These are phyloP conservation scores for Naegleria lovaniensis DNA, from an alignment of 208 protist species.

Conservation along the genomic window DNA sequence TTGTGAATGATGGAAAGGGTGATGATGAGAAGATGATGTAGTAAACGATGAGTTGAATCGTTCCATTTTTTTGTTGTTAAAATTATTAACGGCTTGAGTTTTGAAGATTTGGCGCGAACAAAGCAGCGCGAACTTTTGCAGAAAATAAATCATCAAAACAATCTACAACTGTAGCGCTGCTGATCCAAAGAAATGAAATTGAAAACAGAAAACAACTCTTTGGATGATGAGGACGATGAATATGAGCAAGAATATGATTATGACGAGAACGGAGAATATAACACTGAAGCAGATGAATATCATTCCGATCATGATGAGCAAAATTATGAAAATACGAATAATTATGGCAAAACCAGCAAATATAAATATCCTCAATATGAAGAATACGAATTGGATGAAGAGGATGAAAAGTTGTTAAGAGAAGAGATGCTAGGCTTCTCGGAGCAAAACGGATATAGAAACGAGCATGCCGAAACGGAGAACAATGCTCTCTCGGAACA, in stretches of 20 bases:
- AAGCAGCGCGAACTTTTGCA: too few relatives aligned
- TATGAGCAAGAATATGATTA: not conserved
- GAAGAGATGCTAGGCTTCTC: not conserved
- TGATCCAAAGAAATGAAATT: too few relatives aligned
- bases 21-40: too few relatives aligned
- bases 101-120: too few relatives aligned
- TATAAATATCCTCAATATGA: not conserved
- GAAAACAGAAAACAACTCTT: too few relatives aligned
- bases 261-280: not conserved
- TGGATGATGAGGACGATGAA: not conserved
- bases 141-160: too few relatives aligned
- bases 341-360: not conserved
- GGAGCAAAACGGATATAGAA: not conserved
- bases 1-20: too few relatives aligned
- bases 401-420: not conserved
- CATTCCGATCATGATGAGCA: not conserved
- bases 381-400: slow-evolving; percentile 8
- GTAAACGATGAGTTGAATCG: too few relatives aligned
- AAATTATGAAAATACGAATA: not conserved
- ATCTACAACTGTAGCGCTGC: too few relatives aligned
- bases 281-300: not conserved
- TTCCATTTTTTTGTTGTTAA: too few relatives aligned
- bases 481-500: not conserved
- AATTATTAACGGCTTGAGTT: too few relatives aligned
- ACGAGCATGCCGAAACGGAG: not conserved